phyloP scores from a whole-genome alignment of 208 protist genomes.

The Balamuthia mandrillaris region DNA sequence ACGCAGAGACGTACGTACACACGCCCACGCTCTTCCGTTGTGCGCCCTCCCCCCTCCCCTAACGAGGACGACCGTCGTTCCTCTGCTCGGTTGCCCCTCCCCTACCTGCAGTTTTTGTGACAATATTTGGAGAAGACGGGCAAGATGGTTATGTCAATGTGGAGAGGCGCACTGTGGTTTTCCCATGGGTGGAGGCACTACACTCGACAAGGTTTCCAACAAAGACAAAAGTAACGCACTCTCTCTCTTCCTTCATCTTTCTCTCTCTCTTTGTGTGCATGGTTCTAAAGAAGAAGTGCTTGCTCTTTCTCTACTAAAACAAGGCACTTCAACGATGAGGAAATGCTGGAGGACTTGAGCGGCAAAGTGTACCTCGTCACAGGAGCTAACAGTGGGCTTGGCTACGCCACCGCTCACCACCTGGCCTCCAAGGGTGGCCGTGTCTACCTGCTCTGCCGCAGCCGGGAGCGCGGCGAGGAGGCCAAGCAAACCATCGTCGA shows the following conservation, averaged over 20 bases:
- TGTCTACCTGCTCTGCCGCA: constrained; percentile 29
- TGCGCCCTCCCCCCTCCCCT: too few species aligned
- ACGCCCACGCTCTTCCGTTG: too few species aligned
- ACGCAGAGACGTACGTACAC: too few species aligned
- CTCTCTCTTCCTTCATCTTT: neutral
- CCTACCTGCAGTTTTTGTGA: too few species aligned
- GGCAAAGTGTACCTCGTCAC: constrained; percentile 4
- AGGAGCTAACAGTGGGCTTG: constrained; percentile 22
- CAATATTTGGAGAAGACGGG: too few species aligned
- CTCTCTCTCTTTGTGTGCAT: neutral
- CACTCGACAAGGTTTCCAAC: neutral
- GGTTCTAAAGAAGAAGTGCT: neutral
- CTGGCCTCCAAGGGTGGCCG: neutral
- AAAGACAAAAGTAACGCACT: neutral
- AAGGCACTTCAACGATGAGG: neutral
- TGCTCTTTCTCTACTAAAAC: neutral
- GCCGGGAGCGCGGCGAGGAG: neutral
- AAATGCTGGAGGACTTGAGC: neutral
- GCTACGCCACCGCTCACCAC: neutral
- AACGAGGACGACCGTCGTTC: too few species aligned
- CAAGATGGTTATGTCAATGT: neutral
- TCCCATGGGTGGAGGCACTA: neutral
- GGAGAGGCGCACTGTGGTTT: neutral
- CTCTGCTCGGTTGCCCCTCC: too few species aligned
- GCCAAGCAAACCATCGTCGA: neutral